Base-by-base conservation (phyloP, 352 stramenopile species). In the Globisporangium nagaii region DNA sequence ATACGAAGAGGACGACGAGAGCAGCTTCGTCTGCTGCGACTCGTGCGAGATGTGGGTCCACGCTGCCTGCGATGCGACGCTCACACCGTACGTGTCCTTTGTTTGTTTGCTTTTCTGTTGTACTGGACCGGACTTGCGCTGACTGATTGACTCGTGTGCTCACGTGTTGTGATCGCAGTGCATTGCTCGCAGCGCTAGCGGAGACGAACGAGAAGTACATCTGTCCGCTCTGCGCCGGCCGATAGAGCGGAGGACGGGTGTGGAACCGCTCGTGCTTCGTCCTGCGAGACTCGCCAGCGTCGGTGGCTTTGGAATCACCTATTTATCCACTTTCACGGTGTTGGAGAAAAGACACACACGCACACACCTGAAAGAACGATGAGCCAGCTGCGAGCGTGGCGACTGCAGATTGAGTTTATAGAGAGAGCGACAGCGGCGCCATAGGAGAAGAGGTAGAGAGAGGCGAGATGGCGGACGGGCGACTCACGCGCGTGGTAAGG, bases 21-120 rank as follows among this genome's bases (percentile, higher is more conserved):
- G 71, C 57, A 86, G 72, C 32, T 95, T 95, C 57, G 80, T 95
- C 22, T 95, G 84, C 73, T 95, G 84, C 65, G 84, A 95, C 60
- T 88, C 82, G 45, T 95, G 84, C 47, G 84, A 95, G 56, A 88
- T 93, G 63, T 95, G 84, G 84, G 76, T 95, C 17, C 84, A 95
- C 62, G 77, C 68, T 4, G 70, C 68, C 7, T 95, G 84, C 59
- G 84, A 95, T 53, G 37, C 71, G 24, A 74, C 65, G 54, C 66
- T 95, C 20, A 84, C 75, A 20, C 63, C 81, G 68, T 88, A 83
- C 63, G 79, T 77, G 31, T 30, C n/a, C n/a, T 8, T 25, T n/a
- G 20, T 30, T 37, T 55, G 25, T 5, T 25, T 42, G 37, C 25
- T 9, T 42, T n/a, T 0, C 47, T 24, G 19, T 20, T 50, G n/a